Percentiles rank a stretch among this genome's conserved stretches.
phyloP scores from a whole-genome alignment of 306 rosid genomes.

The Lablab purpureus region DNA sequence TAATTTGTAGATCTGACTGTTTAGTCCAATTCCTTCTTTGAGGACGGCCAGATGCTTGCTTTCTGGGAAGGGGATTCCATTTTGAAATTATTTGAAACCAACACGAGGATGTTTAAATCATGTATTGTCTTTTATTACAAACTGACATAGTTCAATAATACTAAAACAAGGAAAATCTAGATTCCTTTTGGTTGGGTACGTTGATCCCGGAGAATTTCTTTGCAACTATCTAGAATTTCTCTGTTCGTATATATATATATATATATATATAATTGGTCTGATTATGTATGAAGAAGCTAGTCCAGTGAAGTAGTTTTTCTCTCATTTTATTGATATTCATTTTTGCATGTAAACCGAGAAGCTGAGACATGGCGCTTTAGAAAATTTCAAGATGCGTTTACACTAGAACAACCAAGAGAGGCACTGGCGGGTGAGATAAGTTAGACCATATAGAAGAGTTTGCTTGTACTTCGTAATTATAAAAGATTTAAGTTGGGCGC shows the following conservation, averaged over 20 bases:
- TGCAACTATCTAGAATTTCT: constrained; percentile 39
- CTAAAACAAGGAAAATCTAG: constrained; percentile 26
- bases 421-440: neutral
- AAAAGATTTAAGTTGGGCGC: neutral
- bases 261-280: constrained; percentile 33
- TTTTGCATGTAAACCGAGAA: constrained; percentile 13
- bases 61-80: constrained; percentile 34
- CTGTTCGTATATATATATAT: no score
- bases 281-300: constrained; percentile 5
- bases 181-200: constrained; percentile 27
- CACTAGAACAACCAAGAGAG: constrained; percentile 22
- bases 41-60: constrained; percentile 33
- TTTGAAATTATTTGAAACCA: constrained; percentile 29
- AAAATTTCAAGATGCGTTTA: neutral
- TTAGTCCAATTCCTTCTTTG: constrained; percentile 23
- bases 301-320: constrained; percentile 17
- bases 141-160: constrained; percentile 2
- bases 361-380: neutral
- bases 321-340: neutral
- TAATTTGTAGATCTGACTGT: constrained; percentile 41
- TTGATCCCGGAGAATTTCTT: constrained; percentile 21
- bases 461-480: constrained; percentile 4
- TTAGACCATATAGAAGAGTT: neutral
- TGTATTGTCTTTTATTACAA: constrained; percentile 24
- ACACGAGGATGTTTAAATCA: constrained; percentile 33